Conservation (phyloP, 192 early-diverging fungal species). For the Oehlia diaphana region DNA sequence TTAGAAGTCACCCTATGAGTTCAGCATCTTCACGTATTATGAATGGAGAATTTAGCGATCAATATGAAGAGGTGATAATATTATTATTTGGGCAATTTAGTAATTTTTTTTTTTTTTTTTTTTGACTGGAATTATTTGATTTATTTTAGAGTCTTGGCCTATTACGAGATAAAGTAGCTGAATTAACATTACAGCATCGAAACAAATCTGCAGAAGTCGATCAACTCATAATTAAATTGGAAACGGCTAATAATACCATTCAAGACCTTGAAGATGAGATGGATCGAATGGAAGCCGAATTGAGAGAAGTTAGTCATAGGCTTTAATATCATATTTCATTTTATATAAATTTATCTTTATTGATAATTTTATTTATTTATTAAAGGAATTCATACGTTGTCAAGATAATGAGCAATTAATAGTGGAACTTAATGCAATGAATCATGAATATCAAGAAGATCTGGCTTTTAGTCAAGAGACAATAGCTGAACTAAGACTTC, state of each 20-base stretch:
- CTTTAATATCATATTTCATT: background rate
- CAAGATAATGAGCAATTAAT: constrained; percentile 26
- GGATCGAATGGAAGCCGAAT: constrained; percentile 16
- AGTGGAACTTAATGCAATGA: constrained; percentile 14
- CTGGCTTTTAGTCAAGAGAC: constrained; percentile 30
- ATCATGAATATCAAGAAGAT: constrained; percentile 21
- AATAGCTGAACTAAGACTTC: constrained; percentile 21
- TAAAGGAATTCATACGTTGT: constrained; percentile 3
- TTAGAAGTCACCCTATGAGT: constrained; percentile 18
- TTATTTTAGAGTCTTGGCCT: constrained; percentile 20
- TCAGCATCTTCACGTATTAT: constrained; percentile 18
- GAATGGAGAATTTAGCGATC: constrained; percentile 30
- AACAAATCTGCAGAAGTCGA: constrained; percentile 45
- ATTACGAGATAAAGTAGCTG: constrained; percentile 38
- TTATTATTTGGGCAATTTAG: background rate
- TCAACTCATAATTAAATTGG: constrained; percentile 33
- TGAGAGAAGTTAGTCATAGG: constrained; percentile 23
- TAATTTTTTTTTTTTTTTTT: background rate
- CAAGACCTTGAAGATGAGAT: constrained; percentile 32
- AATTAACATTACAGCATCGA: constrained; percentile 42
- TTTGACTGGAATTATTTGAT: background rate
- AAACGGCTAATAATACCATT: constrained; percentile 25
- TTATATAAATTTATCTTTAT: background rate
- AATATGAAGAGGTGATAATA: constrained; percentile 24
- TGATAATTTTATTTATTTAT: background rate